Conservation (phyloP, 2,329 filamentous ascomycete genomes). For the Epichloe glyceriae region DNA sequence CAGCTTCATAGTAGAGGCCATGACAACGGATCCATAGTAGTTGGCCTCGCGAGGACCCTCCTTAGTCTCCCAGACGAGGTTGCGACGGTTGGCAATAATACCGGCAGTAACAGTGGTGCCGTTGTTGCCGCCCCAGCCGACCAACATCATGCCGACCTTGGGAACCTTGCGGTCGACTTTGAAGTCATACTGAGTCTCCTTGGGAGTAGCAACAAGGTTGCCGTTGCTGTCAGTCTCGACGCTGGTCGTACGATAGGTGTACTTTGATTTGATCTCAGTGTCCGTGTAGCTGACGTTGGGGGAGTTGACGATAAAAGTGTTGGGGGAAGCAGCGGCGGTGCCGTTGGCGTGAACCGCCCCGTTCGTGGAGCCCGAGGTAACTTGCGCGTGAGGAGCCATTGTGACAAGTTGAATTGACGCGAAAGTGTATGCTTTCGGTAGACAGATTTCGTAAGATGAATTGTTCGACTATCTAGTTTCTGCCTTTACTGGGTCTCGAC, state of each 20-base stretch:
- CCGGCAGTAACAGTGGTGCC: slow-evolving; percentile 93
- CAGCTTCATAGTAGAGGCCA: slow-evolving; percentile 95
- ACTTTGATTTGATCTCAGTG: slow-evolving; percentile 79
- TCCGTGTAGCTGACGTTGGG: slow-evolving; percentile 89
- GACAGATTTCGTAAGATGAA: slow-evolving; percentile 5
- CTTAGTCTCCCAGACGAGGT: slow-evolving; percentile 83
- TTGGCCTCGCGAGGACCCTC: slow-evolving; percentile 77
- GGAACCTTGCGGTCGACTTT: slow-evolving; percentile 89
- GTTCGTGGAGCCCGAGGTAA: slow-evolving; percentile 42
- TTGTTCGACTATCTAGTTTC: slow-evolving; percentile 10
- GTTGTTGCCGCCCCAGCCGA: slow-evolving; percentile 97
- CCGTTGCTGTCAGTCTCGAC: slow-evolving; percentile 60
- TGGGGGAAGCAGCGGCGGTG: slow-evolving; percentile 36
- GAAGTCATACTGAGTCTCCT: slow-evolving; percentile 90
- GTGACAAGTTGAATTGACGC: slow-evolving; percentile 23
- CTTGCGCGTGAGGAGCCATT: slow-evolving; percentile 89
- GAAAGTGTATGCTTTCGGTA: slow-evolving; percentile 8
- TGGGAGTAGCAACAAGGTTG: slow-evolving; percentile 71
- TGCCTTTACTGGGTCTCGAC: slow-evolving; percentile 42
- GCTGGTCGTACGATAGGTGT: slow-evolving; percentile 89
- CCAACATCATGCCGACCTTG: slow-evolving; percentile 93
- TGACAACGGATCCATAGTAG: slow-evolving; percentile 96
- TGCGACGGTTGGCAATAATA: slow-evolving; percentile 86
- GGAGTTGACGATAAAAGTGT: slow-evolving; percentile 77
- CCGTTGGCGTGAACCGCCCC: slow-evolving; percentile 42